Base-by-base conservation (phyloP, 352 stramenopile species). In the Phytophthora lateralis region DNA sequence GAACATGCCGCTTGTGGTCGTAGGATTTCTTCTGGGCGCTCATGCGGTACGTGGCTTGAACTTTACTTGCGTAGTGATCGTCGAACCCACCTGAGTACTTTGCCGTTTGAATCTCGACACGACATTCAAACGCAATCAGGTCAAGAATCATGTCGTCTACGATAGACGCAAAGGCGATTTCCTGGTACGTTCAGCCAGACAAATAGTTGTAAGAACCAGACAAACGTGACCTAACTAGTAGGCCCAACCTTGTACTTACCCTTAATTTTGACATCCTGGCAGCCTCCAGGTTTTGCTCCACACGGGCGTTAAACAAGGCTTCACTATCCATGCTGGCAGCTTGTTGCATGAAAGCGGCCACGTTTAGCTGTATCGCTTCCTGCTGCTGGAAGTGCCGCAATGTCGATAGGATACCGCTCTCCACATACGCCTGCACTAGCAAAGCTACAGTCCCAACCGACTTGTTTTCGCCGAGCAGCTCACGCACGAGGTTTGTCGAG, bases 1-100 rank as follows among this genome's bases (percentile, higher is more conserved):
- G 76, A 7, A 80, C 73, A 26, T 80, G 62, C 14, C 76, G 66
- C 38, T 80, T 76, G 37, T 69, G 58, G 0, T 62, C 43, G 37
- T 91, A 93, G 37, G 73, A 70, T 30, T 73, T 75, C n/a, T 82
- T 75, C 20, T 90, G 72, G 27, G 71, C 73, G 26, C 78, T 88
- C 84, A 93, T 93, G 6, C 82, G 84, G 42, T 72, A 93, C 4
- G 73, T 60, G 3, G 80, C 78, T 58, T 93, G 84, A 0, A 93
- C 55, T 60, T 91, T 91, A 48, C 75, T 89, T 12, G 84, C 84
- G 24, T 83, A 90, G 43, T 80, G 77, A 35, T 90, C 78, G 37
- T 86, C 65, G 44, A 74, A 91, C 1, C 76, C 77, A 6, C 79
- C 81, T 1, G 76, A 90, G 26, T 69, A 69, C 58, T 89, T 91